These are phyloP conservation scores for Trichoderma koningii DNA, from an alignment of 2,329 filamentous ascomycete genomes.

Conservation along the genomic window DNA sequence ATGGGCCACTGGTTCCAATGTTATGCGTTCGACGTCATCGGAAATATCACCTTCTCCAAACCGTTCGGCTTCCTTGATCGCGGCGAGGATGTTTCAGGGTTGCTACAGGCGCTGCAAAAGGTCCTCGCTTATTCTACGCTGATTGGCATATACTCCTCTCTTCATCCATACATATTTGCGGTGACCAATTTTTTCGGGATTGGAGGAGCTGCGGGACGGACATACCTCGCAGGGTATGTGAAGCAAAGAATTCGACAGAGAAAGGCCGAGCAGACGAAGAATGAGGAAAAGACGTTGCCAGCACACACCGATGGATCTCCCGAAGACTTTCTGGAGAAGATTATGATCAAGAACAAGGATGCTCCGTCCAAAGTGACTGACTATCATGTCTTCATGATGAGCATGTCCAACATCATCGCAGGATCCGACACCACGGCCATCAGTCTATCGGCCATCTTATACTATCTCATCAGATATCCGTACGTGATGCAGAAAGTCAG, in stretches of 20 bases:
- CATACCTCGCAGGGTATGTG: slow-evolving; percentile 36
- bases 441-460: slow-evolving; percentile 48
- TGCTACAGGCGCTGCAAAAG: slow-evolving; percentile 40
- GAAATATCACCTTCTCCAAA: slow-evolving; percentile 47
- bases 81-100: slow-evolving; percentile 47
- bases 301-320: slow-evolving; percentile 7
- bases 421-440: slow-evolving; percentile 52
- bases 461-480: slow-evolving; percentile 44
- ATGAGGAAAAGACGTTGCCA: slow-evolving; percentile 3
- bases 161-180: slow-evolving; percentile 30
- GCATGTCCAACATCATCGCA: slow-evolving; percentile 42
- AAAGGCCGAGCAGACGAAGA: slow-evolving; percentile 29
- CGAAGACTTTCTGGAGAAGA: slow-evolving; percentile 28
- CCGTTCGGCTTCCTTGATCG: slow-evolving; percentile 49
- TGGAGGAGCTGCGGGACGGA: slow-evolving; percentile 32
- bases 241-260: slow-evolving; percentile 36
- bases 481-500: slow-evolving; percentile 31
- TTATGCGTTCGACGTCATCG: slow-evolving; percentile 55
- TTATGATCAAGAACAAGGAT: slow-evolving; percentile 26
- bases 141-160: slow-evolving; percentile 32
- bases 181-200: slow-evolving; percentile 30
- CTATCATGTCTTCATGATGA: slow-evolving; percentile 28
- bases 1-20: slow-evolving; percentile 49
- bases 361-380: slow-evolving; percentile 25
- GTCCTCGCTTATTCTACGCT: slow-evolving; percentile 33